Evolutionary conservation across 2,329 filamentous ascomycete genomes (phyloP), one percentile per base, ranked within the genome.

Genomic region (Keithomyces neogunnii): DNA sequence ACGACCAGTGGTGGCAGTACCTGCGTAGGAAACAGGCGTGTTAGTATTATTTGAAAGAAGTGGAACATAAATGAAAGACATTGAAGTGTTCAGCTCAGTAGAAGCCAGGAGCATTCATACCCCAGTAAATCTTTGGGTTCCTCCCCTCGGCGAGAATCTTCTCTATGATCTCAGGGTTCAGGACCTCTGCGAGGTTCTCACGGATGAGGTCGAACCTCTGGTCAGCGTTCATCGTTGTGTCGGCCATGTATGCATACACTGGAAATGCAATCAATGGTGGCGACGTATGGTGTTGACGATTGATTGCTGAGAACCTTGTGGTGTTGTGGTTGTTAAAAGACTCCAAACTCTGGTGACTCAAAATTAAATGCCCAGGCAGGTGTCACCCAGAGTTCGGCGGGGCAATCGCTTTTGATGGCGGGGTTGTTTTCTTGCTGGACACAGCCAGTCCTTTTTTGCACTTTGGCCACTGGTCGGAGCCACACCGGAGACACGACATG

Each of bases 121-220:
- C 88, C 89, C 88, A 95, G 81, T 95, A 95, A 67, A 95, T 82
- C 66, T 84, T 86, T 48, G 88, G 78, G 50, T 83, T 80, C 45
- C 85, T 78, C 50, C 88, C 84, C 66, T 88, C 78, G 53, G 82
- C 82, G 57, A 86, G 69, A 56, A 92, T 78, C 45, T 82, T 76
- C 66, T 90, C 81, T 64, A 93, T 86, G 56, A 95, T 89, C 64
- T 95, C 89, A 29, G 83, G 83, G 64, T 93, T 91, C 54, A 96
- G 78, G 47, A 89, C 75, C 74, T 96, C 90, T 55, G 85, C 82
- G 53, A 95, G 76, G 68, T 93, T 93, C 66, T 85, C 82, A 55
- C 78, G 81, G 72, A 95, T 95, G 63, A 95, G 78, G 51, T 77
- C 77, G 60, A 92, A 75, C 66, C 84, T 84, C 69, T 89, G 81